These are phyloP conservation scores for Xylariaceae sp. DNA, from an alignment of 2,329 filamentous ascomycete genomes.

Conservation along the genomic window DNA sequence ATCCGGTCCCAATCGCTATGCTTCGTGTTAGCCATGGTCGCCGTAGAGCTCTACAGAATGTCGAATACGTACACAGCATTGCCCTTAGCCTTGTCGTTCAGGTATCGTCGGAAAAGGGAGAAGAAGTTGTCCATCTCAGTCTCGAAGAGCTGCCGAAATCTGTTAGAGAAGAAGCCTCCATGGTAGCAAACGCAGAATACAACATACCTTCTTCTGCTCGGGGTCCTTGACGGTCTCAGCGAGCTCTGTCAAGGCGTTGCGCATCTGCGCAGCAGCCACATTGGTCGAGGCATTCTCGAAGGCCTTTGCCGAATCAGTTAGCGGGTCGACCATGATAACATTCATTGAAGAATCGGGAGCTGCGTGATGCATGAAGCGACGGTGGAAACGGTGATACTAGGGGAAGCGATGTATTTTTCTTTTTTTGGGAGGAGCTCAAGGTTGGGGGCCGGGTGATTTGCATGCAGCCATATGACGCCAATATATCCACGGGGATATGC, in stretches of 20 bases:
- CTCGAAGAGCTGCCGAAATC: conserved; percentile 69
- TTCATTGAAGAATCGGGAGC: background rate
- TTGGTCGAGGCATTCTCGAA: conserved; percentile 99
- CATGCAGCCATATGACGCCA: background rate
- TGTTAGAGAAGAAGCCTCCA: conserved; percentile 3
- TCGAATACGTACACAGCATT: conserved; percentile 65
- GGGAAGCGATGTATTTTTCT: background rate
- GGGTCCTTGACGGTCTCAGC: conserved; percentile 84
- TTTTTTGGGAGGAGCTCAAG: background rate
- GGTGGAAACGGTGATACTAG: background rate
- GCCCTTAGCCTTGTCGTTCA: conserved; percentile 98
- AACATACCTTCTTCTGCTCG: conserved; percentile 70
- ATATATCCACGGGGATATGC: background rate
- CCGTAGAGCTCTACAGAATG: background rate
- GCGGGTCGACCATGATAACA: conserved; percentile 16
- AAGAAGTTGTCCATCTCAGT: conserved; percentile 99
- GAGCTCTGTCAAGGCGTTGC: conserved; percentile 90
- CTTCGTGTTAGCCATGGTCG: conserved; percentile 13
- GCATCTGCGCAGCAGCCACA: conserved; percentile 97
- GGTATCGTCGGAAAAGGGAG: conserved; percentile 92
- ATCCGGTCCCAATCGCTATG: conserved; percentile 92
- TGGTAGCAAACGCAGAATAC: background rate
- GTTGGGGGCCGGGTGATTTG: background rate
- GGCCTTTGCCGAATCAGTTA: conserved; percentile 57
- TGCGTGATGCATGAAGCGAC: background rate